These are phyloP conservation scores for Fusarium lyarnte DNA, from an alignment of 2,329 filamentous ascomycete genomes.

Conservation along the genomic window DNA sequence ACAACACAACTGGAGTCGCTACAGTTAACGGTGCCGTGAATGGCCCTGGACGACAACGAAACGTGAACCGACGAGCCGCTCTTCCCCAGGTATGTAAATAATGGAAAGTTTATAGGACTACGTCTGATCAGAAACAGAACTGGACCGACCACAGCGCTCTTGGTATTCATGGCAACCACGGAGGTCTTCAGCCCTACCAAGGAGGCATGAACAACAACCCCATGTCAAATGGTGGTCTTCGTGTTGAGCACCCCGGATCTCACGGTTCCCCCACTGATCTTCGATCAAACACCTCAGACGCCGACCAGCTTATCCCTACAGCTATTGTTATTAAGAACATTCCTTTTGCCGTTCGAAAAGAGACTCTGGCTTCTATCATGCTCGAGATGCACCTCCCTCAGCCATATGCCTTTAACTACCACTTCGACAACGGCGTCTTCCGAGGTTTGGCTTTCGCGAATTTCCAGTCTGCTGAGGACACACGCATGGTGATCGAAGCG, in stretches of 20 bases:
- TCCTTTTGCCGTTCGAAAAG: constrained; percentile 97
- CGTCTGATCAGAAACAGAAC: constrained; percentile 49
- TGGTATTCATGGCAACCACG: constrained; percentile 53
- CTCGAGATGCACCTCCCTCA: constrained; percentile 91
- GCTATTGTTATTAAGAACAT: constrained; percentile 99
- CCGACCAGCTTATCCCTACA: constrained; percentile 94
- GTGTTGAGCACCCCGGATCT: constrained; percentile 54
- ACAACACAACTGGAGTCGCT: constrained; percentile 72
- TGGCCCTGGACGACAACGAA: constrained; percentile 66
- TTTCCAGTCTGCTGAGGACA: constrained; percentile 95
- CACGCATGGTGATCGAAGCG: constrained; percentile 87
- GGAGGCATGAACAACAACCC: constrained; percentile 49
- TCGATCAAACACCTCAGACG: constrained; percentile 59
- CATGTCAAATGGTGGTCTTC: constrained; percentile 54
- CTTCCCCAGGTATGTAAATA: constrained; percentile 72
- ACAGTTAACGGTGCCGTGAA: constrained; percentile 72
- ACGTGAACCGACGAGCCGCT: constrained; percentile 65
- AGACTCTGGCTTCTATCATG: constrained; percentile 93
- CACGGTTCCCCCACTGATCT: constrained; percentile 53
- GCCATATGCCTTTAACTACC: constrained; percentile 99
- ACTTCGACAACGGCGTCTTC: constrained; percentile 98
- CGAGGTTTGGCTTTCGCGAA: constrained; percentile 96
- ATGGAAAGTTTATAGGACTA: not conserved
- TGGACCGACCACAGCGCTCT: constrained; percentile 61
- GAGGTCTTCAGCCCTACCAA: constrained; percentile 49